Evolutionary conservation across 345 rosid species (phyloP).

Genomic region (Kandelia obovata): DNA sequence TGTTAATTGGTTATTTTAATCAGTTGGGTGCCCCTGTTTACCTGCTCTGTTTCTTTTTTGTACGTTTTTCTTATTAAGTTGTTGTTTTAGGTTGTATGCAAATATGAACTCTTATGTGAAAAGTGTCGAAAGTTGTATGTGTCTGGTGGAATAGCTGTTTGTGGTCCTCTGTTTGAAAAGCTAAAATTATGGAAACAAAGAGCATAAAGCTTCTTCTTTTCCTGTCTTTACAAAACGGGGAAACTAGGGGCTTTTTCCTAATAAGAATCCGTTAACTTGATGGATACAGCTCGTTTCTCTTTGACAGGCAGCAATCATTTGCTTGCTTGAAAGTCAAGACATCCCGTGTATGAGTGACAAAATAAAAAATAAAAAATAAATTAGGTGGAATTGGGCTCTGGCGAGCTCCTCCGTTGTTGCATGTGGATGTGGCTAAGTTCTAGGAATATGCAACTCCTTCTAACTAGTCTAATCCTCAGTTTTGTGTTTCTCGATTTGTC

Average conservation of each 20-base stretch:
- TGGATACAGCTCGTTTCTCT: constrained; percentile 4
- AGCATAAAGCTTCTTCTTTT: constrained; percentile 1
- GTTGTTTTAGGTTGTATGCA: neutral
- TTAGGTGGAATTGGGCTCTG: too few relatives aligned
- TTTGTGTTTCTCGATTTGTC: too few relatives aligned
- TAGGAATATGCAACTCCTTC: too few relatives aligned
- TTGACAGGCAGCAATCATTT: constrained; percentile 5
- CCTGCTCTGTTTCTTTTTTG: neutral
- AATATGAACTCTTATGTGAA: neutral
- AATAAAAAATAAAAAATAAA: neutral
- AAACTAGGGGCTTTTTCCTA: neutral
- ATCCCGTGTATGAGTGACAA: neutral
- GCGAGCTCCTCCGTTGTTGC: too few relatives aligned
- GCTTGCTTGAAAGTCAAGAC: constrained; percentile 12
- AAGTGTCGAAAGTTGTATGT: neutral
- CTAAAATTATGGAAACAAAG: constrained; percentile 11
- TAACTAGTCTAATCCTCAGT: too few relatives aligned
- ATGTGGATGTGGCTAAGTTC: too few relatives aligned
- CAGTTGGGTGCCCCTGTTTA: neutral
- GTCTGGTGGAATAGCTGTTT: neutral
- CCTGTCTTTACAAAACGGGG: neutral
- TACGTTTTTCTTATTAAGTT: neutral
- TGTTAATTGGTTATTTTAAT: too few relatives aligned
- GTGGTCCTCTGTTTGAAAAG: neutral
- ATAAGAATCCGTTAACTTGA: constrained; percentile 4